Evolutionary conservation across 2,329 filamentous ascomycete genomes (phyloP).

Genomic region (Aspergillus fumigatiaffinis): DNA sequence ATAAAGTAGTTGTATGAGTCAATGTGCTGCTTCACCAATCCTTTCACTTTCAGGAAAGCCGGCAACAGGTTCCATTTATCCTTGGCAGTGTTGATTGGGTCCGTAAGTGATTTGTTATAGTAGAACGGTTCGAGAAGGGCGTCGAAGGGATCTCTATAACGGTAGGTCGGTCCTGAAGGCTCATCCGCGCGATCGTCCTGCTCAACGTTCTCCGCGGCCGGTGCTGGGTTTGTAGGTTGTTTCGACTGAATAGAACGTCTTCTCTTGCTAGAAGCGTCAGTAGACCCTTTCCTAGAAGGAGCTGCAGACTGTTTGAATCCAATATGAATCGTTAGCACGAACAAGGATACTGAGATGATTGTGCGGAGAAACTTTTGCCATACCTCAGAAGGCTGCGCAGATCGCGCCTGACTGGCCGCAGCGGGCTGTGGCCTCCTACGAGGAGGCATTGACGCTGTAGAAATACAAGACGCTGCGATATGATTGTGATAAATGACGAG

Average conservation of each 20-base stretch:
- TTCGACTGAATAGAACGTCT: constrained; percentile 28
- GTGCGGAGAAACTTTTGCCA: constrained; percentile 25
- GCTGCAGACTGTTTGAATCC: constrained; percentile 10
- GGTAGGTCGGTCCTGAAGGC: constrained; percentile 20
- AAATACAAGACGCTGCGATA: background rate
- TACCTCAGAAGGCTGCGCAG: constrained; percentile 30
- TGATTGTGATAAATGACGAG: background rate
- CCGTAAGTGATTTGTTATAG: constrained; percentile 62
- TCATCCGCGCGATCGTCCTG: constrained; percentile 16
- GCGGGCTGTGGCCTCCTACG: constrained; percentile 33
- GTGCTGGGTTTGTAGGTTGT: constrained; percentile 13
- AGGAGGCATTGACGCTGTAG: constrained; percentile 30
- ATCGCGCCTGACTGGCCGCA: constrained; percentile 21
- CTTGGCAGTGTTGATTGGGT: constrained; percentile 64
- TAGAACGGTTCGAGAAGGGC: constrained; percentile 67
- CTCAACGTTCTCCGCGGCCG: constrained; percentile 14
- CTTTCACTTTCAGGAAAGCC: constrained; percentile 97
- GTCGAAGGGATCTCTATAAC: constrained; percentile 49
- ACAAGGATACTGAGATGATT: background rate
- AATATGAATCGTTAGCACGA: constrained; percentile 10
- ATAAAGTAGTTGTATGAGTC: constrained; percentile 99
- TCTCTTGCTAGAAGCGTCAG: constrained; percentile 21
- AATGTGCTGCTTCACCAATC: constrained; percentile 93
- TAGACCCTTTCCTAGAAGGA: constrained; percentile 10
- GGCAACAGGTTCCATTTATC: constrained; percentile 98